Conservation (phyloP, 2,329 filamentous ascomycete species). For the Verticillium zaregamsianum region DNA sequence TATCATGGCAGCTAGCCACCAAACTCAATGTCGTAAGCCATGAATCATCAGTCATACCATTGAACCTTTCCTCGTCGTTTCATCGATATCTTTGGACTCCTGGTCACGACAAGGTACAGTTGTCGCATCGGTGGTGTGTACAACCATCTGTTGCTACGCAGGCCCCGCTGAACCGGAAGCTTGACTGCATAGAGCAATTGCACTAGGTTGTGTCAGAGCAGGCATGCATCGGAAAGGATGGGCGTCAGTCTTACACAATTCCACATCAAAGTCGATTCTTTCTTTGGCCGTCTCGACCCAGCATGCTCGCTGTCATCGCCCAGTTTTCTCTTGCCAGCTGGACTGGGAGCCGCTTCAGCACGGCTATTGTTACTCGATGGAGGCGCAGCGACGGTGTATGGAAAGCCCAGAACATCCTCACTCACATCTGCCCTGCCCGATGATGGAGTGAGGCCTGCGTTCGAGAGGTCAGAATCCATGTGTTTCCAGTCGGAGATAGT, state of each 20-base stretch:
- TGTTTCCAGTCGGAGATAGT: constrained; percentile 54
- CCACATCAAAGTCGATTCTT: constrained; percentile 20
- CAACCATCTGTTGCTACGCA: constrained; percentile 4
- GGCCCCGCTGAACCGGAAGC: neutral
- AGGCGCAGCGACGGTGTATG: neutral
- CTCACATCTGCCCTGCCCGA: neutral
- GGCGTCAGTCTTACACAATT: constrained; percentile 20
- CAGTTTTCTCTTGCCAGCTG: neutral
- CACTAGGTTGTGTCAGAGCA: constrained; percentile 1
- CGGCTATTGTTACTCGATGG: neutral
- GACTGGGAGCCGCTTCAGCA: neutral
- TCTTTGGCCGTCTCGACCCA: constrained; percentile 7
- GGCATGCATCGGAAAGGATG: neutral
- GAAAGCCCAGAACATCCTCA: neutral
- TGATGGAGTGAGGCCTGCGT: constrained; percentile 1
- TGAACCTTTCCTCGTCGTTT: neutral
- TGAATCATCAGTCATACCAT: too few relatives aligned
- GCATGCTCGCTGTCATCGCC: constrained; percentile 10
- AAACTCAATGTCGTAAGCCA: too few relatives aligned
- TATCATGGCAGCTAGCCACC: too few relatives aligned
- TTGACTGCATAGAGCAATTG: neutral
- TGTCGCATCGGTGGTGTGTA: constrained; percentile 3
- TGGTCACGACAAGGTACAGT: constrained; percentile 1
- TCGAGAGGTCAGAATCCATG: constrained; percentile 22
- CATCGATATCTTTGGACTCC: neutral